These are phyloP conservation scores for Eucalyptus guilfoylei DNA, from an alignment of 345 rosid species.

Conservation along the genomic window DNA sequence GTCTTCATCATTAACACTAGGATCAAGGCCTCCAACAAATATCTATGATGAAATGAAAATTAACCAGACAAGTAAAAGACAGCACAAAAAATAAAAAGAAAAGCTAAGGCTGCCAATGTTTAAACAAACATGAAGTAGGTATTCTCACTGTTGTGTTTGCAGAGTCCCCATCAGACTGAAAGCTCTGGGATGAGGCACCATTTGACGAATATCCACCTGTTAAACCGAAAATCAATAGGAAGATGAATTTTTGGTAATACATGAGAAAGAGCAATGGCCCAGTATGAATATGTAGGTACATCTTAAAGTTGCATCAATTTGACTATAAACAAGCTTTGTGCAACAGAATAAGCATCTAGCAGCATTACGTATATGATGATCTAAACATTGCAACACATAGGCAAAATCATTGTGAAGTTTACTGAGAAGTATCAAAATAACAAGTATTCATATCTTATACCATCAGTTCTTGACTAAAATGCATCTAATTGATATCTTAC, in stretches of 20 bases:
- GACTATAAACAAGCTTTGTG: neutral
- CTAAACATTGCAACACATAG: neutral
- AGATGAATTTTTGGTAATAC: neutral
- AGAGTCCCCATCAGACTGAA: conserved; percentile 61
- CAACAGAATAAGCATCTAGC: neutral
- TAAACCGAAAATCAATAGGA: neutral
- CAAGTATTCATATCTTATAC: neutral
- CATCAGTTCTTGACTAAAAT: neutral
- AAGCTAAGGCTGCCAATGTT: neutral
- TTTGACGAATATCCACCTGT: conserved; percentile 60
- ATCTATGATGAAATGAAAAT: conserved; percentile 39
- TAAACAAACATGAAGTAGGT: neutral
- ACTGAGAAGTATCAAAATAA: neutral
- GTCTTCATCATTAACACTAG: conserved; percentile 77
- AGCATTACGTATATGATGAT: neutral
- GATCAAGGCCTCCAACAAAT: conserved; percentile 97
- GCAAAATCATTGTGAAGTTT: neutral
- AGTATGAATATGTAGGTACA: neutral
- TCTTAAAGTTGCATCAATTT: neutral
- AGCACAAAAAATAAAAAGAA: neutral
- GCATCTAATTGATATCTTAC: neutral
- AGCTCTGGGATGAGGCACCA: conserved; percentile 39
- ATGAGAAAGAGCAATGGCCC: neutral
- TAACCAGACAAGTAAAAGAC: neutral
- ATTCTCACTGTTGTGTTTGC: conserved; percentile 74